phyloP scores from a whole-genome alignment of 2,329 filamentous ascomycete genomes.

The Allantophomopsis cytisporea region DNA sequence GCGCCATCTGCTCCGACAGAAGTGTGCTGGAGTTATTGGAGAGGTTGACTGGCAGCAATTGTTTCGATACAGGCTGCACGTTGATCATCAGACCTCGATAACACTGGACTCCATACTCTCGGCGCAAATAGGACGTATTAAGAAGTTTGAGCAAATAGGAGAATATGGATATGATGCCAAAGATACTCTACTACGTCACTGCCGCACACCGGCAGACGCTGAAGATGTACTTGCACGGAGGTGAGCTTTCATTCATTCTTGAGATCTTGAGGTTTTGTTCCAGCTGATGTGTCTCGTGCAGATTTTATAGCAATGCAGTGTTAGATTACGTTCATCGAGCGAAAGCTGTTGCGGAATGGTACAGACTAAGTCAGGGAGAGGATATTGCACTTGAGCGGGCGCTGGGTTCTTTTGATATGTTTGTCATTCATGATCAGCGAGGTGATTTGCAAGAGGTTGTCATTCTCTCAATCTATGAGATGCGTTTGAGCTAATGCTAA shows the following conservation, averaged over 20 bases:
- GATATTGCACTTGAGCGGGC: conserved; percentile 55
- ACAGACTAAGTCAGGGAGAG: conserved; percentile 32
- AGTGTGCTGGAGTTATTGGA: conserved; percentile 35
- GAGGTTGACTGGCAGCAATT: conserved; percentile 63
- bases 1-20: conserved; percentile 43
- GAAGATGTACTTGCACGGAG: conserved; percentile 69
- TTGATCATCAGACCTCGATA: conserved; percentile 34
- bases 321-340: conserved; percentile 71
- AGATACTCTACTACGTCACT: conserved; percentile 63
- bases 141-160: conserved; percentile 58
- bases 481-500: background rate
- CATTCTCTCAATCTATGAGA: conserved; percentile 10
- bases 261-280: conserved; percentile 1
- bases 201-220: conserved; percentile 34
- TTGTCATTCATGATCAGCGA: conserved; percentile 59
- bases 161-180: conserved; percentile 76
- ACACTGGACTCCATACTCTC: conserved; percentile 56
- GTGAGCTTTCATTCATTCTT: conserved; percentile 16
- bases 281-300: conserved; percentile 18
- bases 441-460: conserved; percentile 62
- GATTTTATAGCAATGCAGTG: conserved; percentile 62
- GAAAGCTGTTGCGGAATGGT: conserved; percentile 69
- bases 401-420: conserved; percentile 78
- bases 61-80: conserved; percentile 40
- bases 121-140: conserved; percentile 56